Base-by-base conservation (phyloP, 2,329 filamentous ascomycete species). In the Pseudonectria buxi region DNA sequence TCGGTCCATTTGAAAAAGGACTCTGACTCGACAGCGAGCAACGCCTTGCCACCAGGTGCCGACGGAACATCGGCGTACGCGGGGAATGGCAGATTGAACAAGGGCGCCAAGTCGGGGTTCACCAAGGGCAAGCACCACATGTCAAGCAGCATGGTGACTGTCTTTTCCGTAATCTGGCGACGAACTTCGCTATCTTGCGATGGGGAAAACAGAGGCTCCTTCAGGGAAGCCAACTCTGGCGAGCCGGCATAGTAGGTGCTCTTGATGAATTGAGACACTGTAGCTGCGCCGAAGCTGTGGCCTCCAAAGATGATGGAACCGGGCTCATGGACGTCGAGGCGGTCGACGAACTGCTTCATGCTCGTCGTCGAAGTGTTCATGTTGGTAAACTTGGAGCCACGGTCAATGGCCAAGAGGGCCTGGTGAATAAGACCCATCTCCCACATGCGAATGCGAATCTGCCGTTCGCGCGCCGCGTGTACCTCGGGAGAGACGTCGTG, bases 261-360 rank as follows among this genome's bases (percentile, higher is more conserved):
- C 64, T 94, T 94, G 32, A 90, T 64, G 36, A 94, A 74, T 54
- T 94, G 87, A 2, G 83, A 71, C 14, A 77, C 68, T 1, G 83
- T 86, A 1, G 84, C 74, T 1, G 80, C 82, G 14, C 87, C 87
- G 46, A 94, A 94, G 13, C 81, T 87, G 58, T 94, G 87, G 4
- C 87, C 87, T 0, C 75, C 76, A 55, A 85, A 90, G 28, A 81
- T 74, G 30, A 94, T 78, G 34, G 72, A 76, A 2, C 86, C 86
- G 0, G 85, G 84, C 7, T 74, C 69, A 39, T 81, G 76, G 4
- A 94, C 71, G 43, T 85, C 72, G 30, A 92, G 69, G 35, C 64
- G 65, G n/a, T 66, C 63, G 16, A 67, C 58, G 40, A 94, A 82
- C 51, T 74, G 72, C 10, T 62, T 57, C 1, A 90, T 64, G 4